A percentile compares a stretch with the other conserved stretches of the same genome.
These are phyloP conservation scores for Cordyceps farinosa DNA, from an alignment of 2,329 filamentous ascomycete genomes.

Conservation along the genomic window DNA sequence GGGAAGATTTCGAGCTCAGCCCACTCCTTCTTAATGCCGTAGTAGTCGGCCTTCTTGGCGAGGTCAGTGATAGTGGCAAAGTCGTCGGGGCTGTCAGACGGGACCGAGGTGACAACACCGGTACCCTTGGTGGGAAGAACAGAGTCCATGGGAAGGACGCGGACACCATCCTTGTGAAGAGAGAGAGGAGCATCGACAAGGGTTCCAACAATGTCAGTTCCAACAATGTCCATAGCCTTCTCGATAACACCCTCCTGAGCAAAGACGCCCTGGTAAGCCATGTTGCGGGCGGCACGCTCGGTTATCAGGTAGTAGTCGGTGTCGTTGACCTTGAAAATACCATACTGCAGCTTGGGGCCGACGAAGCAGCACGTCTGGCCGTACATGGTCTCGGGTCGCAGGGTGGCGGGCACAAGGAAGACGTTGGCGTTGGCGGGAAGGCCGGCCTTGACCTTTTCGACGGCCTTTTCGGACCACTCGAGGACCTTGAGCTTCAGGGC, in stretches of 20 bases:
- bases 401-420: constrained; percentile 86
- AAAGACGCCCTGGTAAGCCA: constrained; percentile 91
- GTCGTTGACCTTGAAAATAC: constrained; percentile 74
- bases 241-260: constrained; percentile 71
- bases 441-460: constrained; percentile 69
- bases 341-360: constrained; percentile 83
- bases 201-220: constrained; percentile 82
- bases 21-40: constrained; percentile 96
- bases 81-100: constrained; percentile 91
- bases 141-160: constrained; percentile 92
- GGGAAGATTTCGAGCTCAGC: constrained; percentile 84
- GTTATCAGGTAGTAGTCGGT: constrained; percentile 83
- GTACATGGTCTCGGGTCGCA: constrained; percentile 98
- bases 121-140: constrained; percentile 93
- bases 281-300: constrained; percentile 85
- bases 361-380: constrained; percentile 96
- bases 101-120: constrained; percentile 92
- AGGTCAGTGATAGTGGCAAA: constrained; percentile 86
- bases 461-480: constrained; percentile 79
- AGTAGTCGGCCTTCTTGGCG: constrained; percentile 92
- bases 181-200: constrained; percentile 86
- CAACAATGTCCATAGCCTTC: constrained; percentile 70
- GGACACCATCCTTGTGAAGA: constrained; percentile 75
- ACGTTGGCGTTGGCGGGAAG: constrained; percentile 75
- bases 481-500: constrained; percentile 87